A percentile compares a stretch with the other conserved stretches of the same genome.
Evolutionary conservation across 352 stramenopile genomes (phyloP).

Genomic region (Nothophytophthora sp.): DNA sequence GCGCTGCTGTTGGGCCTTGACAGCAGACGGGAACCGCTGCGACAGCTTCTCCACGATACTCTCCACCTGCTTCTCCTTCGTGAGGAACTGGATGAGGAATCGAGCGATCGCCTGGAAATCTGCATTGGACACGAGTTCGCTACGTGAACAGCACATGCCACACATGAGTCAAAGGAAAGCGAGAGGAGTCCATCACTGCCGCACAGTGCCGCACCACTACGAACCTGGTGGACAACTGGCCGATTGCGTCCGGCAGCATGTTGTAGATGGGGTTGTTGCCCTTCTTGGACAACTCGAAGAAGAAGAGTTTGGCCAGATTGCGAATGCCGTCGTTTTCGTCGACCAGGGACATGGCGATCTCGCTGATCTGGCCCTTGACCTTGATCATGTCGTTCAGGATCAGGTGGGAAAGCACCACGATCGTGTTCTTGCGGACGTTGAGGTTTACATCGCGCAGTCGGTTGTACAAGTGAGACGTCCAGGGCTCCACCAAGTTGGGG

Average conservation of each 20-base stretch:
- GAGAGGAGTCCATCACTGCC: no score
- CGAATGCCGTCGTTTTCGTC: slow-evolving; percentile 93
- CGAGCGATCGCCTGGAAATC: slow-evolving; percentile 94
- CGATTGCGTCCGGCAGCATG: slow-evolving; percentile 97
- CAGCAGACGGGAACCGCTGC: slow-evolving; percentile 91
- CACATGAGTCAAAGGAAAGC: slow-evolving; percentile 6
- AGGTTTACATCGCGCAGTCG: slow-evolving; percentile 90
- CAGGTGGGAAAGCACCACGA: slow-evolving; percentile 98
- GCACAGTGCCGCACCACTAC: no score
- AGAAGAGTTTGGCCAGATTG: slow-evolving; percentile 95
- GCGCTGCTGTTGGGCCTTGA: slow-evolving; percentile 60
- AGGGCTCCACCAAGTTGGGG: slow-evolving; percentile 98
- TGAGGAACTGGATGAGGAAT: slow-evolving; percentile 98
- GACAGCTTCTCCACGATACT: slow-evolving; percentile 93
- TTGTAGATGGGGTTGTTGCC: slow-evolving; percentile 99
- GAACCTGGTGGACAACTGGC: slow-evolving; percentile 87
- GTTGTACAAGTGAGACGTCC: slow-evolving; percentile 96
- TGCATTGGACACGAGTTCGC: slow-evolving; percentile 78
- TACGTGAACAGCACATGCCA: slow-evolving; percentile 18
- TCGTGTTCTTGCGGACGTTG: slow-evolving; percentile 95
- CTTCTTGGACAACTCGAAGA: slow-evolving; percentile 96
- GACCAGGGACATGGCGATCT: slow-evolving; percentile 96
- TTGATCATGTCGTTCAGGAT: slow-evolving; percentile 99
- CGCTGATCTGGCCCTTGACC: slow-evolving; percentile 95
- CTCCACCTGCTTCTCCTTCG: slow-evolving; percentile 94